Evolutionary conservation across 2,329 filamentous ascomycete species (phyloP).

Genomic region (Phialophora tarda): DNA sequence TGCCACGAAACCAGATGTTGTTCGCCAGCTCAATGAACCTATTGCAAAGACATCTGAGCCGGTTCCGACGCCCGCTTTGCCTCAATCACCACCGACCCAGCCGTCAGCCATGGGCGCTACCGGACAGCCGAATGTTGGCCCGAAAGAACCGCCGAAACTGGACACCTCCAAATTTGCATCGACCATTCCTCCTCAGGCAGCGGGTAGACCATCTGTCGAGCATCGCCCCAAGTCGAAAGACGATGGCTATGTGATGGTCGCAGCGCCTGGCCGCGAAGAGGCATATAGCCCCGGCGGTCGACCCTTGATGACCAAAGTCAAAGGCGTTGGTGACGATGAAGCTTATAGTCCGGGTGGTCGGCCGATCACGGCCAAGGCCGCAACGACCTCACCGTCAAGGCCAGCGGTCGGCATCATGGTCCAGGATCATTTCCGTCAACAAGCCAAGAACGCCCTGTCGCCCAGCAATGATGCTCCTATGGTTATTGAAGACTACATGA

Average conservation of each 20-base stretch:
- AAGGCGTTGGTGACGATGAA: constrained; percentile 41
- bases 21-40: not conserved
- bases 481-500: constrained; percentile 39
- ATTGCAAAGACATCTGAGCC: not conserved
- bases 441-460: constrained; percentile 24
- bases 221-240: constrained; percentile 13
- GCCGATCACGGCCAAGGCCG: constrained; percentile 5
- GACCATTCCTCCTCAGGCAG: not conserved
- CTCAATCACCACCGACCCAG: constrained; percentile 1
- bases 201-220: not conserved
- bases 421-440: constrained; percentile 35
- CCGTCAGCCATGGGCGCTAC: not conserved
- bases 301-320: constrained; percentile 42
- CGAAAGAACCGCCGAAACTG: constrained; percentile 4
- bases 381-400: not conserved
- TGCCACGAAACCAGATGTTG: not conserved
- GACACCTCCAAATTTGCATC: not conserved
- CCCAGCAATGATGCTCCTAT: constrained; percentile 40
- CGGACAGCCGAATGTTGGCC: not conserved
- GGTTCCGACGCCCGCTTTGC: not conserved
- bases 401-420: constrained; percentile 2
- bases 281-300: constrained; percentile 62
- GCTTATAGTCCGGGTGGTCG: constrained; percentile 54
- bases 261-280: constrained; percentile 41
- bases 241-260: constrained; percentile 26